Base-by-base conservation (phyloP, 2,329 filamentous ascomycete species). In the Fusarium ambrosium region DNA sequence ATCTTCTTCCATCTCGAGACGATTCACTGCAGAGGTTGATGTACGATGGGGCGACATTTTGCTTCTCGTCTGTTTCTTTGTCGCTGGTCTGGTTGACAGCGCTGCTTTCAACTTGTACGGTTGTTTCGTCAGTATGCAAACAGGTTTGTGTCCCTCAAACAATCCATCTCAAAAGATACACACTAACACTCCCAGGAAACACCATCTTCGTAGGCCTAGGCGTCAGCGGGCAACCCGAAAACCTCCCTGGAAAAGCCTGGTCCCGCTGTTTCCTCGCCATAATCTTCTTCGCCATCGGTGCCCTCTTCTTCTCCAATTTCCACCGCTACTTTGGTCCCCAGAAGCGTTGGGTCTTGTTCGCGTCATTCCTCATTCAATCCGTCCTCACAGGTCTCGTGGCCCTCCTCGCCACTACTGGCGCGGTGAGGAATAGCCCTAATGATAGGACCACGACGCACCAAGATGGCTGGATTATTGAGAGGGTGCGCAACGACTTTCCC, bases 111-210 rank as follows among this genome's bases (percentile, higher is more conserved):
- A 78, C 67, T 74, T 79, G 77, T 79, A 79, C 7, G 78, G 78
- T 1, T 79, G 78, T 62, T 79, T 79, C 69, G 78, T 79, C 56
- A 79, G 78, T 73, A 79, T 79, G 78, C 78, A 79, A 11, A 79
- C 78, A 61, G 78, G 78, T 79, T 16, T 63, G 74, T 64, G 6
- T 11, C 22, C 16, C 22, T 18, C 10, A 16, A 1, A 18, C 20
- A 48, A 4, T 29, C 8, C 45, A 22, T 9, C 45, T 27, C 13
- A 11, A 7, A 10, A 8, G 27, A 29, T 9, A 29, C 27, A 29
- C 27, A 29, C 27, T 64, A 39, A 75, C 61, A 53, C 3, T 2
- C 1, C 1, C 1, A 79, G 78, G 78, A 71, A 79, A 79, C 68
- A 79, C 78, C 59, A 79, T 79, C 36, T 79, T 79, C 48, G 73